Evolutionary conservation across 1,284 basidiomycete genomes (phyloP), one percentile per base, ranked within the genome.

Genomic region (Thelephora terrestris): DNA sequence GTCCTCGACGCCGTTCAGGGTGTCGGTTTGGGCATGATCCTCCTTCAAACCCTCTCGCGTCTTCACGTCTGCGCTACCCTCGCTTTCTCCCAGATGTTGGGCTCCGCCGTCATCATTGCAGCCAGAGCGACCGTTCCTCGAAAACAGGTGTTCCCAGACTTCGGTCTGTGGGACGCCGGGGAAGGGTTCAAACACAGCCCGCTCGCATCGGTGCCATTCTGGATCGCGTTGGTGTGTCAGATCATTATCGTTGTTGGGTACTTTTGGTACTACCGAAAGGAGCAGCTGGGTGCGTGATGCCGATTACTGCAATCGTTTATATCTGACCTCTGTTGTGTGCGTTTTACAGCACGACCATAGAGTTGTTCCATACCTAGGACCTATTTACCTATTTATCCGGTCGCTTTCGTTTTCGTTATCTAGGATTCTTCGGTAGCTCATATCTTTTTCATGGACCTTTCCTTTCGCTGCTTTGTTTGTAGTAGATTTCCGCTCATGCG

Each of bases 201-300:
- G 14, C 79, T 90, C 75, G 85, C 81, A 20, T 72, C 76, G 27
- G 79, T 85, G 47, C 71, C 87, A 50, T 95, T 95, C 75, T 95
- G 91, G 91, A 66, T 92, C 43, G 90, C 89, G 49, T 72, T 95
- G 46, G 60, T 78, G 9, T 86, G 79, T 61, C 86, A 89, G 61
- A 61, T 94, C 50, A 64, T 91, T 53, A 91, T 95, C 60, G 88
- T 93, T 49, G 67, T 85, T 52, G 91, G 91, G 18, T 95, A 94
- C 71, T 91, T 93, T 72, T 87, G 87, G 85, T 92, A 94, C 78
- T 95, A 90, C 65, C 81, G 87, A 61, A 88, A 88, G 68, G 87
- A 90, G 64, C 87, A 90, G 62, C 76, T 90, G 52, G 63, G 82
- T 84, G 14, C 12, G 29, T 10, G 7, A 14, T 32, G 9, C 9